A percentile compares a stretch with the other conserved stretches of the same genome.
phyloP scores from a whole-genome alignment of 116 monocot genomes.

The Trichopus zeylanicus region DNA sequence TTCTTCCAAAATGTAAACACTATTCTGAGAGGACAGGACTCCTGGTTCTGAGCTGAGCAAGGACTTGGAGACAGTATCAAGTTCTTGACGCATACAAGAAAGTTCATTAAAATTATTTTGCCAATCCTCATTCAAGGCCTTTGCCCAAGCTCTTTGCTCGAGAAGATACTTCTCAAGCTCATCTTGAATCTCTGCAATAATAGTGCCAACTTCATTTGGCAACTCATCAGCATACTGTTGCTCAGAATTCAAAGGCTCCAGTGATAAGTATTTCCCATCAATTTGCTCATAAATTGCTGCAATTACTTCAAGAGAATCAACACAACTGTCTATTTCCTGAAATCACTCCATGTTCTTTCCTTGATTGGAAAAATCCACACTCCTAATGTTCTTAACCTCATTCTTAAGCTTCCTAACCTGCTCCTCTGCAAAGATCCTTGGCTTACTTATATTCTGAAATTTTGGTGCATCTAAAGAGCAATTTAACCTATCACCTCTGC shows the following conservation, averaged over 20 bases:
- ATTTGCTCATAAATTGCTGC: constrained; percentile 23
- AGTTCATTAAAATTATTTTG: constrained; percentile 33
- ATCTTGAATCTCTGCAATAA: constrained; percentile 25
- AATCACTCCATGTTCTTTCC: constrained; percentile 16
- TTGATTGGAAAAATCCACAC: constrained; percentile 3
- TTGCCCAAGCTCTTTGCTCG: constrained; percentile 26
- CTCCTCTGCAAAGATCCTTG: constrained; percentile 35
- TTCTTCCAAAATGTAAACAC: constrained; percentile 41
- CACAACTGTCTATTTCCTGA: constrained; percentile 19
- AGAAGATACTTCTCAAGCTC: constrained; percentile 39
- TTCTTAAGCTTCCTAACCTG: constrained; percentile 54
- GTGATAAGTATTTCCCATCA: constrained; percentile 7
- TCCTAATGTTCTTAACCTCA: constrained; percentile 19
- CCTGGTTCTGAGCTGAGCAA: constrained; percentile 37
- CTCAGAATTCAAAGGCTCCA: constrained; percentile 24
- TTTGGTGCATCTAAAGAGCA: constrained; percentile 2
- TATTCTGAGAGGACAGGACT: constrained; percentile 16
- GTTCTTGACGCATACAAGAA: constrained; percentile 42
- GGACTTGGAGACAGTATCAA: constrained; percentile 48
- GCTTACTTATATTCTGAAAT: constrained; percentile 12
- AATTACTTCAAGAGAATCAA: constrained; percentile 34
- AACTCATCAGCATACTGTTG: constrained; percentile 37
- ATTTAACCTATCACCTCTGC: not conserved
- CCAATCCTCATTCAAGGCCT: constrained; percentile 24
- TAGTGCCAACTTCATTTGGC: constrained; percentile 38